phyloP scores from a whole-genome alignment of 805 yeast genomes.

The Metschnikowia similis region DNA sequence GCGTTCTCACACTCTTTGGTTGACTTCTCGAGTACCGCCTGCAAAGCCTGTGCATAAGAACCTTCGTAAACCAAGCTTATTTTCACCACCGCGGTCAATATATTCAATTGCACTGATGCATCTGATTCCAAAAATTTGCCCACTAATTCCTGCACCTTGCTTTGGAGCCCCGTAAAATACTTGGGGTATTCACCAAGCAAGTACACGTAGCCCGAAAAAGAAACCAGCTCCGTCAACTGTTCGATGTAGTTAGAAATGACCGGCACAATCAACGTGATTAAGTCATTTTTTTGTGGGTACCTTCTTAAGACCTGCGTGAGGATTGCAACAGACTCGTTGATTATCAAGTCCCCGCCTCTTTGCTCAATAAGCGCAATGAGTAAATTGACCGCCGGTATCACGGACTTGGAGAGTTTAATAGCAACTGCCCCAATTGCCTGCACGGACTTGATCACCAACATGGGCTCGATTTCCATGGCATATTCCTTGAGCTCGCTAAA shows the following conservation, averaged over 20 bases:
- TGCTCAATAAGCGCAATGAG: slow-evolving; percentile 56
- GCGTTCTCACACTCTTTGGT: slow-evolving; percentile 66
- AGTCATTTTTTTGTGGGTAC: slow-evolving; percentile 49
- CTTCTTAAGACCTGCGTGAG: slow-evolving; percentile 65
- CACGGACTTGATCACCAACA: slow-evolving; percentile 64
- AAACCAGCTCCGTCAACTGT: slow-evolving; percentile 45
- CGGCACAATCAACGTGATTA: slow-evolving; percentile 50
- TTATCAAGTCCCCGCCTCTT: slow-evolving; percentile 56
- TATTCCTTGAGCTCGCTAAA: slow-evolving; percentile 74
- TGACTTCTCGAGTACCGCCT: slow-evolving; percentile 55
- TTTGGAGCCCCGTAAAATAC: slow-evolving; percentile 51
- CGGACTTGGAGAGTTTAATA: slow-evolving; percentile 51
- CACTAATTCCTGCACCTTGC: slow-evolving; percentile 43
- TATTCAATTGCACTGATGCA: slow-evolving; percentile 53
- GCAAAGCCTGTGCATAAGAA: slow-evolving; percentile 44
- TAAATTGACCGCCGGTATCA: slow-evolving; percentile 56
- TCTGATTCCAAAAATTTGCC: slow-evolving; percentile 57
- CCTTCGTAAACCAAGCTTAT: slow-evolving; percentile 30
- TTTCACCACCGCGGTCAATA: slow-evolving; percentile 61
- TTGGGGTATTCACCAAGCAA: slow-evolving; percentile 66
- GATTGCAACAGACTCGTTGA: slow-evolving; percentile 58
- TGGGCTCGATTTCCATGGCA: slow-evolving; percentile 80
- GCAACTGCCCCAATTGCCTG: slow-evolving; percentile 70
- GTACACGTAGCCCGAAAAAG: slow-evolving; percentile 62
- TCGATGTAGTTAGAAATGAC: slow-evolving; percentile 48